Evolutionary conservation across 306 rosid genomes (phyloP).

Genomic region (Lathyrus sativus): DNA sequence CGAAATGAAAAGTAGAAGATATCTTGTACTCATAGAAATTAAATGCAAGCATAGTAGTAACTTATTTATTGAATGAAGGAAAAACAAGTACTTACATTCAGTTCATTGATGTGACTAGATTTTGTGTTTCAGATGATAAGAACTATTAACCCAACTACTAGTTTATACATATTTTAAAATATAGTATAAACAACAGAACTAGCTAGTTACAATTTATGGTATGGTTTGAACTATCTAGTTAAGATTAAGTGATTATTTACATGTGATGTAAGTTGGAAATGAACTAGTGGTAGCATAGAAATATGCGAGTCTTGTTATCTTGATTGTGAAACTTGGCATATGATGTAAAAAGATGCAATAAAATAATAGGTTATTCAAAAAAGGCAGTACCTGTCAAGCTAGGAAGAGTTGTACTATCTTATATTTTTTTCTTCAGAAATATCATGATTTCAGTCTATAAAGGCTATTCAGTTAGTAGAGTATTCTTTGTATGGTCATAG

Average conservation of each 20-base stretch:
- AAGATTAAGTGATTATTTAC: background rate
- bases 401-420: constrained; percentile 33
- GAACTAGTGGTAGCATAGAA: constrained; percentile 34
- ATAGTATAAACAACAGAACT: background rate
- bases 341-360: constrained; percentile 38
- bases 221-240: constrained; percentile 1
- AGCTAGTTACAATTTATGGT: background rate
- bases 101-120: background rate
- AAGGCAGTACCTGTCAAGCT: constrained; percentile 26
- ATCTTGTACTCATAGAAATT: no score
- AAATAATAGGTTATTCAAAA: background rate
- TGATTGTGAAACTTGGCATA: constrained; percentile 12
- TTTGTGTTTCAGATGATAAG: background rate
- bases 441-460: constrained; percentile 42
- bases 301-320: background rate
- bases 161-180: background rate
- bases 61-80: background rate
- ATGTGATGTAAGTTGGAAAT: constrained; percentile 7
- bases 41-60: no score
- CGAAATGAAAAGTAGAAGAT: no score
- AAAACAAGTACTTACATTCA: background rate
- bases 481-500: constrained; percentile 5
- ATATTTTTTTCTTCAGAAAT: constrained; percentile 30
- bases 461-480: constrained; percentile 1
- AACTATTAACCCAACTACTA: background rate